These are phyloP conservation scores for Phlyctochytrium bullatum DNA, from an alignment of 192 early-diverging fungal species.

Conservation along the genomic window DNA sequence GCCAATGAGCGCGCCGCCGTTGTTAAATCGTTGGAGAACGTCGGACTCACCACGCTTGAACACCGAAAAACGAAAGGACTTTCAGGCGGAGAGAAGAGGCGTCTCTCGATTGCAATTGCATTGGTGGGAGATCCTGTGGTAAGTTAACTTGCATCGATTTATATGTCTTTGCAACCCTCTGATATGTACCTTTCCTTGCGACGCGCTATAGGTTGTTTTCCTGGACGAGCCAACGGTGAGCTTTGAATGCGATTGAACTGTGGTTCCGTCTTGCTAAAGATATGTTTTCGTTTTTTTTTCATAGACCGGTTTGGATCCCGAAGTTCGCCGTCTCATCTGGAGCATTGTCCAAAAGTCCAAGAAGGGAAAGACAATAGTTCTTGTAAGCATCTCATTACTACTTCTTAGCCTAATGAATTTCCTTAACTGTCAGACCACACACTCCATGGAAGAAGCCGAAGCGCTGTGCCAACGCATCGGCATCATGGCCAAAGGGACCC, in stretches of 20 bases:
- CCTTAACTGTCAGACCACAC: constrained; percentile 56
- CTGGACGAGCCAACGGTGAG: constrained; percentile 73
- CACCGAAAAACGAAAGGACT: constrained; percentile 59
- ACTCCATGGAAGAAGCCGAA: constrained; percentile 80
- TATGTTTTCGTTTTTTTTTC: no score
- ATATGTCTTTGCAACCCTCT: no score
- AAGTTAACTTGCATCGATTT: no score
- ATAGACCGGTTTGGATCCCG: constrained; percentile 73
- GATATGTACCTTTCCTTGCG: no score
- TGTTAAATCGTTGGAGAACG: constrained; percentile 40
- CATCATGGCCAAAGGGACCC: constrained; percentile 72
- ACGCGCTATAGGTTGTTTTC: constrained; percentile 66
- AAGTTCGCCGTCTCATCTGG: constrained; percentile 73
- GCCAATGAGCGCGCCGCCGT: constrained; percentile 47
- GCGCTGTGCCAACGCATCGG: constrained; percentile 69
- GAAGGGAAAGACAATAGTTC: constrained; percentile 61
- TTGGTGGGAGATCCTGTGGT: constrained; percentile 67
- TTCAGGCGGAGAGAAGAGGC: constrained; percentile 74
- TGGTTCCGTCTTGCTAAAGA: neutral
- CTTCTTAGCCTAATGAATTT: no score
- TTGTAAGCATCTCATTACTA: constrained; percentile 33
- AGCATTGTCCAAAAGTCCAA: constrained; percentile 61
- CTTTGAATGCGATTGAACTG: no score
- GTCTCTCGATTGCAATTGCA: constrained; percentile 72
- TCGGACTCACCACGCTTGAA: constrained; percentile 54